Percentiles rank a stretch among this genome's conserved stretches.
Conservation (phyloP, 2,329 filamentous ascomycete genomes). For the Apiospora pterosperma region DNA sequence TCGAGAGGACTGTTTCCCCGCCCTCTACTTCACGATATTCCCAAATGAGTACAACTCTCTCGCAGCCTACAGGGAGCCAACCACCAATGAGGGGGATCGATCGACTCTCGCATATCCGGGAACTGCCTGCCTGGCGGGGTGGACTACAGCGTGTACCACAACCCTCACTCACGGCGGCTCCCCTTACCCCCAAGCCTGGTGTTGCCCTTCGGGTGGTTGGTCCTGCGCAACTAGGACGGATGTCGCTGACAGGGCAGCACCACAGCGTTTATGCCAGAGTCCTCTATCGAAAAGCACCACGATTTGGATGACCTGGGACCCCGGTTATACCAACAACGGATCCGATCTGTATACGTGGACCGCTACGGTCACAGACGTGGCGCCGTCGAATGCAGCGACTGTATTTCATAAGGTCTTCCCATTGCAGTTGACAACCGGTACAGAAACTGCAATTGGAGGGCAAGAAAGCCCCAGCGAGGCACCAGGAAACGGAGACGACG, state of each 20-base stretch:
- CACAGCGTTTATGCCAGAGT: constrained; percentile 3
- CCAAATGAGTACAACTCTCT: background rate
- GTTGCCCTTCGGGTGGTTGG: constrained; percentile 2
- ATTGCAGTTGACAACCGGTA: background rate
- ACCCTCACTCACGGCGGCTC: background rate
- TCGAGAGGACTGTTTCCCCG: background rate
- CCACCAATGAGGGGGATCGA: background rate
- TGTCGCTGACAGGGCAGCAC: background rate
- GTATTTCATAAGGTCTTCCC: constrained; percentile 7
- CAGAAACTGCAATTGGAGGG: background rate
- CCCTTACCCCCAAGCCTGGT: constrained; percentile 3
- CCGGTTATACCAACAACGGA: background rate
- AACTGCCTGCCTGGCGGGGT: constrained; percentile 2
- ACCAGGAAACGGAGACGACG: background rate
- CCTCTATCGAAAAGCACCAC: background rate
- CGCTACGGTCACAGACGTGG: background rate
- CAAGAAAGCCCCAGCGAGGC: background rate
- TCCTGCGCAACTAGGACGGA: background rate
- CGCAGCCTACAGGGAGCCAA: background rate
- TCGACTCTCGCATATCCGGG: constrained; percentile 8
- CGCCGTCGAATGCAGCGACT: background rate
- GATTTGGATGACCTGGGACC: constrained; percentile 7
- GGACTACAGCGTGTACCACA: constrained; percentile 5
- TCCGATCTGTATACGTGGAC: background rate
- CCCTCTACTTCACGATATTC: constrained; percentile 1